A percentile compares a stretch with the other conserved stretches of the same genome.
These are phyloP conservation scores for Fusarium lyarnte DNA, from an alignment of 2,329 filamentous ascomycete species.

Conservation along the genomic window DNA sequence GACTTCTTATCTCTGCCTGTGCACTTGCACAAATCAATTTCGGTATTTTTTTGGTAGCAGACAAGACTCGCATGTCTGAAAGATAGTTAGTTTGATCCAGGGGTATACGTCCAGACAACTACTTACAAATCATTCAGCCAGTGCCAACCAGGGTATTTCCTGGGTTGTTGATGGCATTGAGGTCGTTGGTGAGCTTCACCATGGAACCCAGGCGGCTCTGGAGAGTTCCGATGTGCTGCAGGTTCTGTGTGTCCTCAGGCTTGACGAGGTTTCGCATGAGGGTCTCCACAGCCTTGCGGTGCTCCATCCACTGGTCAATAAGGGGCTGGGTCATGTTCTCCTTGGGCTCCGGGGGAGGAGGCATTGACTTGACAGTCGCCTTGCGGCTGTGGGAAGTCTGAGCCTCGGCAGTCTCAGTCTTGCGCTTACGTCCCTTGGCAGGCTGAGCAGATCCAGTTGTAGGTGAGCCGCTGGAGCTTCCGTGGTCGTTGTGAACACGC, in stretches of 20 bases:
- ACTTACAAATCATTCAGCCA: constrained; percentile 46
- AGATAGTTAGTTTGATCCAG: constrained; percentile 12
- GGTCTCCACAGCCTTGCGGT: constrained; percentile 70
- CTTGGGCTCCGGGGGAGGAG: constrained; percentile 46
- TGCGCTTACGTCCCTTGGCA: constrained; percentile 66
- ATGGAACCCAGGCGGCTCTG: constrained; percentile 62
- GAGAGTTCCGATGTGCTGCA: constrained; percentile 63
- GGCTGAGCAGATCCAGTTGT: constrained; percentile 47
- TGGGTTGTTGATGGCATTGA: constrained; percentile 40
- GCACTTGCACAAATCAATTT: constrained; percentile 40
- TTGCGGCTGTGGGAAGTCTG: constrained; percentile 57
- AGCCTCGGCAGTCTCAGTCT: constrained; percentile 60
- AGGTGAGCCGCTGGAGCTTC: constrained; percentile 55
- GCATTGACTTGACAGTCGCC: constrained; percentile 55
- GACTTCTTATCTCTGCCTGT: constrained; percentile 28
- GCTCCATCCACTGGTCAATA: constrained; percentile 67
- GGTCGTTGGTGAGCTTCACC: constrained; percentile 57
- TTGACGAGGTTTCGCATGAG: constrained; percentile 62
- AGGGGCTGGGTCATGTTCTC: constrained; percentile 52
- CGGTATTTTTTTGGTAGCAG: constrained; percentile 39
- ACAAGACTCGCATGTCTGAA: constrained; percentile 31
- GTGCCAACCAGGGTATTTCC: constrained; percentile 42
- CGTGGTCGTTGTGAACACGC: constrained; percentile 80
- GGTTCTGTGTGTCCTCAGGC: constrained; percentile 62
- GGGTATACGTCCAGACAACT: too few species aligned